Base-by-base conservation (phyloP, 345 rosid genomes). In the Euphorbia tirucalli region DNA sequence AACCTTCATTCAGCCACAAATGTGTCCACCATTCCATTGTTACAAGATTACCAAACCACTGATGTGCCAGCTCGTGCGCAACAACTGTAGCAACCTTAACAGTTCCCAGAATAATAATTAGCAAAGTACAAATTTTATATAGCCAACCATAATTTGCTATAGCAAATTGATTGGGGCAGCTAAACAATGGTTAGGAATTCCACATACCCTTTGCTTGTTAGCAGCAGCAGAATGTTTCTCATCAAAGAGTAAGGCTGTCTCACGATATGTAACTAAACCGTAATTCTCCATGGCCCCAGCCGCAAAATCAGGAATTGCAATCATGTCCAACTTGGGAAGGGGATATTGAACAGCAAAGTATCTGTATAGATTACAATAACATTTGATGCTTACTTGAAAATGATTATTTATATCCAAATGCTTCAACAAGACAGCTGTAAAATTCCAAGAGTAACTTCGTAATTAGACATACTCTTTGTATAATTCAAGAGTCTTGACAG, bases 21-120 rank as follows among this genome's bases (percentile, higher is more conserved):
- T 95, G 90, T 1, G 99, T 95, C 98, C 99, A 95, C 99, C 99
- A 95, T 78, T 95, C 97, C 99, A 95, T 95, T 59, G 99, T 92
- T 67, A 95, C 98, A 77, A 95, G 97, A 85, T 95, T 92, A 30
- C 98, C 99, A 81, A 95, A 95, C 99, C 98, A 95, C 81, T 95
- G 98, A 77, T 95, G 99, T 61, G 98, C 99, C 56, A 95, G 85
- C 80, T 95, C 99, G 87, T 95, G 99, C 25, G 98, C 98, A 71
- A 95, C 99, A 59, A 90, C 98, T 44, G 88, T 92, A 15, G 93
- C 93, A 75, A 95, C 94, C 99, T 94, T 61, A 71, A 75, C 73
- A 84, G 28, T 61, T 82, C 44, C 78, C 57, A 72, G 37, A 65
- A 37, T 39, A 56, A 62, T 21, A 46, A 49, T 16, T 11, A 8